Evolutionary conservation across 1,139 yeast genomes (phyloP).

Genomic region (Debaryomycetaceae sp.): DNA sequence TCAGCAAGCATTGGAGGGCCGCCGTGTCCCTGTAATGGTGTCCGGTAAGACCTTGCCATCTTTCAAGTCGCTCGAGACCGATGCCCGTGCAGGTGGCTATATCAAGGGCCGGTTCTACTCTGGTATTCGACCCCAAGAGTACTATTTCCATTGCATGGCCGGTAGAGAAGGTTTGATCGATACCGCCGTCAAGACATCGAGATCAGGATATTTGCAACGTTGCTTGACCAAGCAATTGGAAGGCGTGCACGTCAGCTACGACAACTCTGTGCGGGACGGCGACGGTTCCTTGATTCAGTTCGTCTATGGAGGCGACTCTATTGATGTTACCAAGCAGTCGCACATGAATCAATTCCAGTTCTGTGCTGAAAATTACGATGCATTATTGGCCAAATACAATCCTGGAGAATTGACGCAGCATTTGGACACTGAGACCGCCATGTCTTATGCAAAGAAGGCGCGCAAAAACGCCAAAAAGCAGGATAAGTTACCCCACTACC

Average conservation of each 20-base stretch:
- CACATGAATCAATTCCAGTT: slow-evolving; percentile 90
- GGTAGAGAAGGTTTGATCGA: slow-evolving; percentile 99
- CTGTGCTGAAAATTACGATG: slow-evolving; percentile 85
- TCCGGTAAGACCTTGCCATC: slow-evolving; percentile 96
- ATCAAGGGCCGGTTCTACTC: slow-evolving; percentile 96
- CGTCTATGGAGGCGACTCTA: slow-evolving; percentile 94
- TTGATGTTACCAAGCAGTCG: slow-evolving; percentile 90
- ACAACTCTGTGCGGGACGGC: slow-evolving; percentile 90
- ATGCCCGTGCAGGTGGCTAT: slow-evolving; percentile 98
- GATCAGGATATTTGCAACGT: slow-evolving; percentile 97
- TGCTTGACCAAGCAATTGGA: slow-evolving; percentile 97
- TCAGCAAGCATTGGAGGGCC: slow-evolving; percentile 98
- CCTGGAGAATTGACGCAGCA: slow-evolving; percentile 69
- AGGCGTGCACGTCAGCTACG: slow-evolving; percentile 92
- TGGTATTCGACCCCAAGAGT: slow-evolving; percentile 98
- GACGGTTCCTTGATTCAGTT: slow-evolving; percentile 93
- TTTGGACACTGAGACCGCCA: slow-evolving; percentile 75
- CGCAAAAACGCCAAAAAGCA: slow-evolving; percentile 66
- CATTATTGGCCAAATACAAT: slow-evolving; percentile 75
- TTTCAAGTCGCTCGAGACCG: slow-evolving; percentile 93
- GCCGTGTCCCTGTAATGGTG: slow-evolving; percentile 99
- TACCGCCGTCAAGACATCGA: slow-evolving; percentile 97
- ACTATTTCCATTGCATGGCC: slow-evolving; percentile 99
- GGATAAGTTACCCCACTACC: slow-evolving; percentile 49
- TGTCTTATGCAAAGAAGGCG: slow-evolving; percentile 70